These are phyloP conservation scores for Pichia cactophila DNA, from an alignment of 1,139 yeast species.

Conservation along the genomic window DNA sequence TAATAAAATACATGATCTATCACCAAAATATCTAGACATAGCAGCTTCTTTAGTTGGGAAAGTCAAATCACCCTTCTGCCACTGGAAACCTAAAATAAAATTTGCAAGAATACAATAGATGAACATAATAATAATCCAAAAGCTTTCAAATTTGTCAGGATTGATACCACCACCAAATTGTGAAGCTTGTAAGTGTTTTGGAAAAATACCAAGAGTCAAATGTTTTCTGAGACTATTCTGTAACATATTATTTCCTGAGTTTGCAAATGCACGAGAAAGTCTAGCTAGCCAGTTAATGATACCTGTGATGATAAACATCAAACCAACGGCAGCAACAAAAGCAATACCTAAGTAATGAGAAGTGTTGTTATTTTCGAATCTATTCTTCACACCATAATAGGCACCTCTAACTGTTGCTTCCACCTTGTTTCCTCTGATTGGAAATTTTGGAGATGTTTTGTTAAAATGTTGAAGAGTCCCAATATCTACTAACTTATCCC, in stretches of 20 bases:
- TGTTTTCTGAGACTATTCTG: conserved; percentile 36
- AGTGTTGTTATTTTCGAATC: conserved; percentile 34
- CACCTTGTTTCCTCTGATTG: conserved; percentile 16
- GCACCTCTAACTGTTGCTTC: conserved; percentile 29
- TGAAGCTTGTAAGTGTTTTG: conserved; percentile 36
- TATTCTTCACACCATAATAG: conserved; percentile 28
- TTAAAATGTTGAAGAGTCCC: conserved; percentile 4
- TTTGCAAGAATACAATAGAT: conserved; percentile 31
- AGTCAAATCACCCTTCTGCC: conserved; percentile 33
- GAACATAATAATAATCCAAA: conserved; percentile 41
- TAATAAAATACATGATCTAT: conserved; percentile 51
- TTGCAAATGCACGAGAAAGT: conserved; percentile 32
- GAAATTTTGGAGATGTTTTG: conserved; percentile 1
- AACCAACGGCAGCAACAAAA: conserved; percentile 42
- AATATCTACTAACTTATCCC: conserved; percentile 17
- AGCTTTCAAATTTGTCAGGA: conserved; percentile 61
- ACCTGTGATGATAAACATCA: conserved; percentile 36
- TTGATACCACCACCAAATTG: conserved; percentile 31
- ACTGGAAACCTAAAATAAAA: conserved; percentile 32
- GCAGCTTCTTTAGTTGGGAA: conserved; percentile 35
- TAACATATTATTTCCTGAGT: conserved; percentile 29
- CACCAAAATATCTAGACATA: conserved; percentile 50
- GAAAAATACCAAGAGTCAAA: conserved; percentile 43
- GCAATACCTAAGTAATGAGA: conserved; percentile 45
- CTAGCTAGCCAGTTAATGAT: conserved; percentile 37